phyloP scores from a whole-genome alignment of 1,284 basidiomycete species.

The Cutaneotrichosporon dermatis region DNA sequence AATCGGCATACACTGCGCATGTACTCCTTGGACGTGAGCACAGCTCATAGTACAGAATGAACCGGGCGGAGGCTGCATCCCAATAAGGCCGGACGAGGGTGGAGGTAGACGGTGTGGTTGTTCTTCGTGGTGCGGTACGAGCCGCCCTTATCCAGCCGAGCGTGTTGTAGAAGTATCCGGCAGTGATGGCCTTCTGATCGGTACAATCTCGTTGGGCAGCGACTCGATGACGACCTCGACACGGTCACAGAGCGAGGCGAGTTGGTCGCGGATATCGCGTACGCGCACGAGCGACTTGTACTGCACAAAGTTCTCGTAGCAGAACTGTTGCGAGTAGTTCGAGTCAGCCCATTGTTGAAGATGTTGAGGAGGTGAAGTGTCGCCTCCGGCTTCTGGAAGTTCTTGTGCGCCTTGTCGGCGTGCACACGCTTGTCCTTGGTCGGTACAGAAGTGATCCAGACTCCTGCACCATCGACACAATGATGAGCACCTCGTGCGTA shows the following conservation, averaged over 20 bases:
- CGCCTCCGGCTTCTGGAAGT: constrained; percentile 90
- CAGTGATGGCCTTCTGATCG: constrained; percentile 92
- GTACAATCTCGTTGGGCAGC: constrained; percentile 87
- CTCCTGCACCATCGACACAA: constrained; percentile 96
- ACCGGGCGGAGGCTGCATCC: constrained; percentile 87
- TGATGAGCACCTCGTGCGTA: constrained; percentile 95
- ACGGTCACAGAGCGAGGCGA: constrained; percentile 90
- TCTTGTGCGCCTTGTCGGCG: constrained; percentile 93
- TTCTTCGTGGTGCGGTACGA: constrained; percentile 93
- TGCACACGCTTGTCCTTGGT: constrained; percentile 97
- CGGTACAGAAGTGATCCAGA: constrained; percentile 92
- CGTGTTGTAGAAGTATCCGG: constrained; percentile 97
- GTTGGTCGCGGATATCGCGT: constrained; percentile 89
- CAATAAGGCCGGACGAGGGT: constrained; percentile 91
- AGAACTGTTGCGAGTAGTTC: constrained; percentile 86
- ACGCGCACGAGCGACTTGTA: constrained; percentile 92
- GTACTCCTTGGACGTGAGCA: constrained; percentile 57
- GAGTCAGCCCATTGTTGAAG: constrained; percentile 99
- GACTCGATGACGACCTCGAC: constrained; percentile 86
- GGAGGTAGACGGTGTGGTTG: constrained; percentile 90
- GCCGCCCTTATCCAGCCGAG: constrained; percentile 80
- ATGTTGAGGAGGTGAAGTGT: constrained; percentile 98
- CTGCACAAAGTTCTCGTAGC: constrained; percentile 95
- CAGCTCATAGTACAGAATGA: constrained; percentile 86
- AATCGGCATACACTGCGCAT: constrained; percentile 94